These are phyloP conservation scores for Hypoxylon crocopeplum DNA, from an alignment of 495 filamentous ascomycete species.

Conservation along the genomic window DNA sequence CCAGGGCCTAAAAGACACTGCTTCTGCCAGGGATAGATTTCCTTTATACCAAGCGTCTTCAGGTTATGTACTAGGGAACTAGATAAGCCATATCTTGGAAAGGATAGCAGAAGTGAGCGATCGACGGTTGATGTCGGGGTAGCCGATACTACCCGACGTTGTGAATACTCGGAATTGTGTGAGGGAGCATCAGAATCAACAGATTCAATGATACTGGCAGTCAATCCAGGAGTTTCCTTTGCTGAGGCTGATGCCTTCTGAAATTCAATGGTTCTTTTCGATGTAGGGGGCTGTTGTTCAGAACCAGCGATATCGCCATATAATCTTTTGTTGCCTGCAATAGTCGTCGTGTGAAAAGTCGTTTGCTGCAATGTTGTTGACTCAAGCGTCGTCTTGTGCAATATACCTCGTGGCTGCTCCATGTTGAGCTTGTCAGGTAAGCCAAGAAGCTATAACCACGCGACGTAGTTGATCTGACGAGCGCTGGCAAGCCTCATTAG, in stretches of 20 bases:
- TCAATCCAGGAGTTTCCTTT: conserved; percentile 35
- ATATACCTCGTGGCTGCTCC: conserved; percentile 34
- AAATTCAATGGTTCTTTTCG: conserved; percentile 33
- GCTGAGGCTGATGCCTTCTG: conserved; percentile 28
- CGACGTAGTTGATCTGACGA: neutral
- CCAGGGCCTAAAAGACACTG: conserved; percentile 75
- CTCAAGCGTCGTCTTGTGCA: conserved; percentile 39
- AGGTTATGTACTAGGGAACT: conserved; percentile 69
- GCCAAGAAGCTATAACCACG: neutral
- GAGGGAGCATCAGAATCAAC: conserved; percentile 7
- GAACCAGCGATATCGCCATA: conserved; percentile 14
- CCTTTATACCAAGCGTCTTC: conserved; percentile 64
- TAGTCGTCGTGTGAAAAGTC: conserved; percentile 29
- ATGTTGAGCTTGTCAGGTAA: conserved; percentile 14
- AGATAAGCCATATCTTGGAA: conserved; percentile 71
- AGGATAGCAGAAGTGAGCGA: conserved; percentile 66
- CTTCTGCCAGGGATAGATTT: conserved; percentile 86
- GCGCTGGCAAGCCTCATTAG: conserved; percentile 3
- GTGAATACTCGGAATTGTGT: conserved; percentile 54
- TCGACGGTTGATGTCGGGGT: conserved; percentile 62
- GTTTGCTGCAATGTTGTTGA: conserved; percentile 31
- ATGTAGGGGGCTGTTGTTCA: conserved; percentile 10
- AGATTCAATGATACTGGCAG: conserved; percentile 45
- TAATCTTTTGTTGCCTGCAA: conserved; percentile 31
- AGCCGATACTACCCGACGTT: conserved; percentile 47